phyloP scores from a whole-genome alignment of 2,329 filamentous ascomycete species.

The Aureobasidium vineae region DNA sequence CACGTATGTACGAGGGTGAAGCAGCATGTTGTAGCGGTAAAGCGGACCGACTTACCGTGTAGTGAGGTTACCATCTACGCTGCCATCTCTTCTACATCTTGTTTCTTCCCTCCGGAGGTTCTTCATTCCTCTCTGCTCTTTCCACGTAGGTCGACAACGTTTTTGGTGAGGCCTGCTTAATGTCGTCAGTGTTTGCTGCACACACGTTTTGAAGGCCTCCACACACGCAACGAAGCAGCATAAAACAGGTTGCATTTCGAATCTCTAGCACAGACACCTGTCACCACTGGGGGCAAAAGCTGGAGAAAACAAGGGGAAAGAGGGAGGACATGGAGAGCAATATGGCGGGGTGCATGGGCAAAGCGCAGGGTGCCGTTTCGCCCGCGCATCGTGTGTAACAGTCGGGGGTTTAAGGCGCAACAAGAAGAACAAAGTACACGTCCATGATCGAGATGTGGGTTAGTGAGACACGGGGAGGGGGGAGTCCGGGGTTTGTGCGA shows the following conservation, averaged over 20 bases:
- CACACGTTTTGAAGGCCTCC: background rate
- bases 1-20: background rate
- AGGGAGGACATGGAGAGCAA: background rate
- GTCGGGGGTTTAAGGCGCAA: background rate
- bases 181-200: background rate
- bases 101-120: background rate
- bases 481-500: background rate
- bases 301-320: background rate
- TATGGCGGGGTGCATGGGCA: background rate
- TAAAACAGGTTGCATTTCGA: background rate
- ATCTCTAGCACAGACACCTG: background rate
- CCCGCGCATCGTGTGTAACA: background rate
- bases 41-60: background rate
- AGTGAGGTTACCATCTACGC: too few species aligned
- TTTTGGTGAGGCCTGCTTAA: background rate
- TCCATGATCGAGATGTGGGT: background rate
- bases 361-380: background rate
- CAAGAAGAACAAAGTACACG: background rate
- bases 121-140: background rate
- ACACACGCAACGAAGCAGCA: background rate
- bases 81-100: background rate
- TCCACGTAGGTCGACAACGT: background rate
- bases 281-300: background rate
- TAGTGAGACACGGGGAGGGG: background rate
- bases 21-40: background rate